Base-by-base conservation (phyloP, 345 rosid species). In the Erysimum cheiranthoides region DNA sequence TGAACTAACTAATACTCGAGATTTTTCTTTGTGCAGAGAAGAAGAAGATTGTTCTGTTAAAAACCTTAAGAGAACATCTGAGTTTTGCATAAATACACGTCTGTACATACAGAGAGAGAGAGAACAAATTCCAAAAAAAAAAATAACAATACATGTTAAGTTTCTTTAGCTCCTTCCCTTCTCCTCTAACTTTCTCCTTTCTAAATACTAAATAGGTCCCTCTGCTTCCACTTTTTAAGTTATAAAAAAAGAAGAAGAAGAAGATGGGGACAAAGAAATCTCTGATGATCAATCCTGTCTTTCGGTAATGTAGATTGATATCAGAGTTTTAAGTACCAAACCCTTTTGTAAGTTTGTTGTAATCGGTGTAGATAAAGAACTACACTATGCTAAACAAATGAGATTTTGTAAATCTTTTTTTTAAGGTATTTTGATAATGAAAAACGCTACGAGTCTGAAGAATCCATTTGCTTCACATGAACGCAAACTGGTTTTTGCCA, bases 11-110 rank as follows among this genome's bases (percentile, higher is more conserved):
- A 62, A 70, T 72, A 65, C 32, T 18, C 0, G 1, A 38, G 28
- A 36, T 34, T 77, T 28, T 18, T 57, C 8, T 38, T 46, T 64
- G 12, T 77, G 77, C 80, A 77, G 80, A 77, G 76, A 77, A 77
- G 61, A 68, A 68, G 73, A 71, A 65, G 76, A 65, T 65, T 77
- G 76, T 77, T 71, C 68, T 70, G 76, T 35, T 76, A 61, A 58
- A 62, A 63, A 5, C 5, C 52, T 17, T 38, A 18, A 64, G 80
- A 47, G 68, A 65, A 71, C 53, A 77, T 43, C 67, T 57, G 72
- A 77, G 47, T 77, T 77, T 77, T 71, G 80, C 62, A 56, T 56
- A 70, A 62, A 43, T 42, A 69, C 70, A 69, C 28, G n/a, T 54
- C 60, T 75, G 73, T 64, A 76, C 70, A 69, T 69, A 76, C n/a